phyloP scores from a whole-genome alignment of 139 green algal genomes.

The Chloropicon primus region DNA sequence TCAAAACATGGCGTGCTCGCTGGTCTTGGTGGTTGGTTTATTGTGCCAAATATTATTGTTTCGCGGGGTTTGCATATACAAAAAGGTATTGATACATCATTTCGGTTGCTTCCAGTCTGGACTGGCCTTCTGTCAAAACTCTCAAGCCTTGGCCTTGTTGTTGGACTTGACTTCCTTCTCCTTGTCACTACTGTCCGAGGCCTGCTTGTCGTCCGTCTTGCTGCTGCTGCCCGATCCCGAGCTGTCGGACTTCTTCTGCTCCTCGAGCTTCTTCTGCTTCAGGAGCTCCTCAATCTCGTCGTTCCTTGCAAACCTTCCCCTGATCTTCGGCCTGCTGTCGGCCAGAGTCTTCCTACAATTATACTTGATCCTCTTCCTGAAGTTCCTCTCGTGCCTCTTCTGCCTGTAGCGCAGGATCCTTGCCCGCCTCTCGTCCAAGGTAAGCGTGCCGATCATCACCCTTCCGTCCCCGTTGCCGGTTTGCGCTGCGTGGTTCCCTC shows the following conservation, averaged over 20 bases:
- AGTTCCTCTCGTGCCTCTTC: conserved; percentile 51
- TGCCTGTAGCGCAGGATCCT: conserved; percentile 61
- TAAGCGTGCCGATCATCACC: conserved; percentile 18
- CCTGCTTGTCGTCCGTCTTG: not conserved
- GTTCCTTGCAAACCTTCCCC: conserved; percentile 50
- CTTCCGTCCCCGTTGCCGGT: not conserved
- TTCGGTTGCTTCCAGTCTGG: too few species aligned
- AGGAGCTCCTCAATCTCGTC: conserved; percentile 9
- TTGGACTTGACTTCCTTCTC: not conserved
- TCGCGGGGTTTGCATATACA: too few species aligned
- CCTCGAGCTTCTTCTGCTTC: not conserved
- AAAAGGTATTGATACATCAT: too few species aligned
- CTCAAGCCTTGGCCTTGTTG: too few species aligned
- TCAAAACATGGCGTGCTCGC: too few species aligned
- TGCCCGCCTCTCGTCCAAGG: conserved; percentile 43
- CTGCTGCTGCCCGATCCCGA: too few species aligned
- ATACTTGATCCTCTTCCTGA: conserved; percentile 59
- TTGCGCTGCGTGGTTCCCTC: not conserved
- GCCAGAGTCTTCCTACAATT: conserved; percentile 68
- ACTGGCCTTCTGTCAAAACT: too few species aligned
- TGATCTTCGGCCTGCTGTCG: conserved; percentile 50
- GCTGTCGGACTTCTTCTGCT: not conserved
- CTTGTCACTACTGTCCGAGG: not conserved
- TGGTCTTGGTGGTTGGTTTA: too few species aligned
- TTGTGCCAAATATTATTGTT: too few species aligned